These are phyloP conservation scores for Chalara sp. DNA, from an alignment of 2,329 filamentous ascomycete species.

Conservation along the genomic window DNA sequence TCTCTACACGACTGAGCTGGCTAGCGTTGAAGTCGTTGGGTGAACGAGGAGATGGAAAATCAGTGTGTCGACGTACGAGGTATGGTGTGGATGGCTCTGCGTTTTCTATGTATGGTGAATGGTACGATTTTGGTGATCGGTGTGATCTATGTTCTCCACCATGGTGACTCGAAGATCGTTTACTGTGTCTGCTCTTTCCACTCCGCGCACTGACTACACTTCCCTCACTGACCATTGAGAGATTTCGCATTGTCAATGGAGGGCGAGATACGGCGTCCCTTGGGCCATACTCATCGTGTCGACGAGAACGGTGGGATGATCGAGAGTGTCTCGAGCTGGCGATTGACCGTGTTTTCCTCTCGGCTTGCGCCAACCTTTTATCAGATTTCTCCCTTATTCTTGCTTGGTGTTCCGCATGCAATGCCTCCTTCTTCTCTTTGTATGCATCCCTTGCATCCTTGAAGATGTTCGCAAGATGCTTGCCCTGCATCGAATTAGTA, in stretches of 20 bases:
- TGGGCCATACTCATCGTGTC: conserved; percentile 1
- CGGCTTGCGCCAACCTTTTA: conserved; percentile 43
- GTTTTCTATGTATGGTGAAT: conserved; percentile 17
- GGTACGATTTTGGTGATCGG: conserved; percentile 11
- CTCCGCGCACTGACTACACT: conserved; percentile 10
- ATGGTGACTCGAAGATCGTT: conserved; percentile 6
- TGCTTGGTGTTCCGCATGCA: conserved; percentile 63
- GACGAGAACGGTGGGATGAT: conserved; percentile 10
- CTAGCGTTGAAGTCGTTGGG: conserved; percentile 1
- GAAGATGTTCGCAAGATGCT: conserved; percentile 83
- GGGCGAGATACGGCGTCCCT: conserved; percentile 9
- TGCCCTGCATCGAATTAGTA: conserved; percentile 54
- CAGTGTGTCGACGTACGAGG: conserved; percentile 21
- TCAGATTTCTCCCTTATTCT: conserved; percentile 50
- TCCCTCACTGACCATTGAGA: conserved; percentile 19
- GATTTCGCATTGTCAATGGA: conserved; percentile 18
- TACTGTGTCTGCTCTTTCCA: conserved; percentile 16
- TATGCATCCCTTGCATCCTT: conserved; percentile 88
- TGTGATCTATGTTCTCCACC: conserved; percentile 13
- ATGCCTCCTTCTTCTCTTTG: conserved; percentile 76
- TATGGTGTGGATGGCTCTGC: conserved; percentile 11
- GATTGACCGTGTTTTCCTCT: conserved; percentile 33
- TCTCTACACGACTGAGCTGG: conserved; percentile 7
- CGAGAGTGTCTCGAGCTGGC: conserved; percentile 31
- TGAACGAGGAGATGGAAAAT: conserved; percentile 8